Evolutionary conservation across 352 stramenopile genomes (phyloP), one percentile per base, ranked within the genome.

Genomic region (Pythium aquatile): DNA sequence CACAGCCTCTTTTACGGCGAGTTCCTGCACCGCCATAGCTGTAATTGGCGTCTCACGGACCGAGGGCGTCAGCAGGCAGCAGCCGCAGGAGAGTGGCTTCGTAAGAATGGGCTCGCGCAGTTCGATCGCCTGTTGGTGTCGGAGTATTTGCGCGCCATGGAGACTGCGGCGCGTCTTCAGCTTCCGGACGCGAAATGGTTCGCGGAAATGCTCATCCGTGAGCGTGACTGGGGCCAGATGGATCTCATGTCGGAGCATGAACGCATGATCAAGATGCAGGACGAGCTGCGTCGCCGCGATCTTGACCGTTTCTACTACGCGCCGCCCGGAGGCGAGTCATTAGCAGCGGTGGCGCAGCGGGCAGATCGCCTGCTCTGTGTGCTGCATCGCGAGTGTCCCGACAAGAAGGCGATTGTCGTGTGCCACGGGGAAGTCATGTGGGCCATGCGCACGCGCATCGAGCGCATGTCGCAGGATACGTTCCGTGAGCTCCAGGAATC

Each of bases 381-480:
- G 20, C 73, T 96, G 56, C 87, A 96, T 62, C 86, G 89, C 35
- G 86, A 94, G 52, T 91, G 84, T 37, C 78, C 83, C 16, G 76
- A 81, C 29, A 91, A 93, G 63, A 75, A 83, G 44, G 88, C 79
- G 28, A 90, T 96, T 63, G 84, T 96, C 13, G 88, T 96, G 55
- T 90, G 82, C 51, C 88, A 96, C 61, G 87, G 86, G 53, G 88
- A 96, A 76, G 85, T 96, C 20, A 96, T 96, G 73, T 96, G 88
- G 88, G 88, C 88, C 14, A 90, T 96, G 73, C 87, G 88, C 42
- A 93, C 87, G 47, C 78, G 88, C 1, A 76, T 96, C 16, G 88
- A 96, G 70, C 81, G 86, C 32, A 94, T 96, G 86, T 90, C 81
- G 14, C 87, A 96, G 56, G 87, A 94, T 66, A 93, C 79, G 33